A percentile compares a stretch with the other conserved stretches of the same genome.
phyloP scores from a whole-genome alignment of 768 basidiomycete genomes.

The Russula ochroleuca region DNA sequence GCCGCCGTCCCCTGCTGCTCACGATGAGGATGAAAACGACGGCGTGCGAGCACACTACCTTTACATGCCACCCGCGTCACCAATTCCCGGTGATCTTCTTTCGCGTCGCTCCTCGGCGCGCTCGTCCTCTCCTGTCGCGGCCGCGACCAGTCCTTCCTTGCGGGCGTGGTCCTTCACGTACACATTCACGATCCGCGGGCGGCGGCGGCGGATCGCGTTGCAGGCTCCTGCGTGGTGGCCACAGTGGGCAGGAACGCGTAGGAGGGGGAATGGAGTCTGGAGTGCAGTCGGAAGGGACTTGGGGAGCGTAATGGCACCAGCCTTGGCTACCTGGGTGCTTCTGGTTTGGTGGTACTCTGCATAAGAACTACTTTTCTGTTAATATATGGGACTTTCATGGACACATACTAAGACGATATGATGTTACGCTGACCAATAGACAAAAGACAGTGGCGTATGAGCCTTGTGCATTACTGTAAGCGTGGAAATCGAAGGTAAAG shows the following conservation, averaged over 20 bases:
- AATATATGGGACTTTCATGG: not conserved
- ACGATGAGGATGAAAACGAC: slow-evolving; percentile 28
- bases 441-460: not conserved
- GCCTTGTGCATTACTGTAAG: too few relatives aligned
- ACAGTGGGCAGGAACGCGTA: not conserved
- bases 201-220: slow-evolving; percentile 51
- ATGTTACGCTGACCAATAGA: not conserved
- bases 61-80: slow-evolving; percentile 18
- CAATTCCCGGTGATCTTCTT: slow-evolving; percentile 11
- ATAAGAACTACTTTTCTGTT: not conserved
- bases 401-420: not conserved
- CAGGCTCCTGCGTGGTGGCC: slow-evolving; percentile 36
- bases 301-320: slow-evolving; percentile 16
- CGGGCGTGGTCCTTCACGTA: slow-evolving; percentile 40
- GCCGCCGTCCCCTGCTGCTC: slow-evolving; percentile 4
- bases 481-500: not conserved
- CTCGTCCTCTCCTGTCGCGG: not conserved
- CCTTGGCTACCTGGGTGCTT: slow-evolving; percentile 9
- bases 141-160: not conserved
- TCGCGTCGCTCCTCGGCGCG: slow-evolving; percentile 10
- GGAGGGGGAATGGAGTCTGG: slow-evolving; percentile 12
- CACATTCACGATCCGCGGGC: slow-evolving; percentile 53
- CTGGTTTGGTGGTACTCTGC: slow-evolving; percentile 20
- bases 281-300: slow-evolving; percentile 16
- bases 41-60: slow-evolving; percentile 26